phyloP scores from a whole-genome alignment of 1,284 basidiomycete genomes.

The Rhodotorula sp. region DNA sequence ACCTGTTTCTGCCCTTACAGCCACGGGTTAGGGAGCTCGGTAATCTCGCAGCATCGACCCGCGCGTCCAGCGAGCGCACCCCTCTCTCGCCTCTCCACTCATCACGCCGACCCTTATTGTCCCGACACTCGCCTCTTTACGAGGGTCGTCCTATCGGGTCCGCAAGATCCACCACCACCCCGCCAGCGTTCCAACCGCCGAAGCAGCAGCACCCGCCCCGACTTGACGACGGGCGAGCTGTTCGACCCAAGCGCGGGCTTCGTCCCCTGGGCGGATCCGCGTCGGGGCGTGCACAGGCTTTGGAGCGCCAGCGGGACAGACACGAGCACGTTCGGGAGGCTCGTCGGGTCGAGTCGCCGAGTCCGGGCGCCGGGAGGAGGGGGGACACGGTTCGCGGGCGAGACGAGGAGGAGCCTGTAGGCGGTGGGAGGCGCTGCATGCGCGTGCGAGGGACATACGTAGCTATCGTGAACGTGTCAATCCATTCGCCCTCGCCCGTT shows the following conservation, averaged over 20 bases:
- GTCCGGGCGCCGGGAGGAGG: no score
- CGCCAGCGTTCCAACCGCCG: not conserved
- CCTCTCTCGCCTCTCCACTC: slow-evolving; percentile 11
- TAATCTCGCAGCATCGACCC: no score
- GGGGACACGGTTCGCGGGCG: no score
- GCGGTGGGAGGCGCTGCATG: no score
- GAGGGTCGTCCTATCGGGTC: slow-evolving; percentile 24
- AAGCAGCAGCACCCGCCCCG: not conserved
- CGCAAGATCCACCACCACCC: slow-evolving; percentile 12
- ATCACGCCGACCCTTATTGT: slow-evolving; percentile 32
- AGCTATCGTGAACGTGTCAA: no score
- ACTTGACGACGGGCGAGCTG: not conserved
- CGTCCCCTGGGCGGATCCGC: not conserved
- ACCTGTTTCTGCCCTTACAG: no score
- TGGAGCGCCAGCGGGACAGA: slow-evolving; percentile 4
- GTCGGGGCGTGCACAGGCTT: not conserved
- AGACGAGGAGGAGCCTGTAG: no score
- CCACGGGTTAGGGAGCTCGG: no score
- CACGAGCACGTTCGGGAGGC: not conserved
- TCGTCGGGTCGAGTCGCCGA: no score
- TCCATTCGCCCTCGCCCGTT: no score
- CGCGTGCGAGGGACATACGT: no score
- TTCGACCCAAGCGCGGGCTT: not conserved
- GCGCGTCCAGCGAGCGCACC: not conserved
- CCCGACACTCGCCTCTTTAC: slow-evolving; percentile 9